Evolutionary conservation across 1,139 yeast species (phyloP).

Genomic region (Saccharomyces hybrid): DNA sequence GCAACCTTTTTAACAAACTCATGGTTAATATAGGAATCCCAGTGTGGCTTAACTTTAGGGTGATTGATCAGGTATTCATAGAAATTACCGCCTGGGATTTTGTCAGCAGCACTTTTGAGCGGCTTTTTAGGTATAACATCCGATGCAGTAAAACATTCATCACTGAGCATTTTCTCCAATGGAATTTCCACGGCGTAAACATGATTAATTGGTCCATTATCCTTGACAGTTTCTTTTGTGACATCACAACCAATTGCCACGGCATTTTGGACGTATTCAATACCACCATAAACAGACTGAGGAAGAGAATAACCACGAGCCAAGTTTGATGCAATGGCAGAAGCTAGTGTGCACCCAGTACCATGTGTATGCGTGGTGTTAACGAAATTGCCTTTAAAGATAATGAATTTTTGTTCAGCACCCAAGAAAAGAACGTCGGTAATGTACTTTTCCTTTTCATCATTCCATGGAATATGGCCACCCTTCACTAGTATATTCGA

Average conservation of each 20-base stretch:
- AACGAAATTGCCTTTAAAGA: conserved; percentile 45
- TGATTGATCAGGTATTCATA: conserved; percentile 49
- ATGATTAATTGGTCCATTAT: conserved; percentile 69
- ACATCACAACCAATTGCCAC: conserved; percentile 45
- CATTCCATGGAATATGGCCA: conserved; percentile 61
- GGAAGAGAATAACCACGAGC: conserved; percentile 45
- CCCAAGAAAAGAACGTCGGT: conserved; percentile 58
- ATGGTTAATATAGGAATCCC: conserved; percentile 57
- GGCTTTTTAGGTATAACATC: conserved; percentile 21
- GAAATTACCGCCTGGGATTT: conserved; percentile 33
- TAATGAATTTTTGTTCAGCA: conserved; percentile 32
- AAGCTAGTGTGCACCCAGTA: conserved; percentile 83
- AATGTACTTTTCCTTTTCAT: conserved; percentile 30
- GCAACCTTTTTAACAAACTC: conserved; percentile 52
- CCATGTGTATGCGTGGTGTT: conserved; percentile 66
- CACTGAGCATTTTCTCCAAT: conserved; percentile 29
- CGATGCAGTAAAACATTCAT: conserved; percentile 25
- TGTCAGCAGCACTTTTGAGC: conserved; percentile 14
- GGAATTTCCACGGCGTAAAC: conserved; percentile 34
- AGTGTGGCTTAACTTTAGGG: conserved; percentile 45
- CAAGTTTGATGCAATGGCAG: conserved; percentile 70
- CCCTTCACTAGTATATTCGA: conserved; percentile 66
- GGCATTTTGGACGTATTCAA: conserved; percentile 61
- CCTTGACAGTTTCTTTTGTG: conserved; percentile 34
- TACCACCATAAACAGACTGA: conserved; percentile 47